Conservation (phyloP, 2,329 filamentous ascomycete species). For the Calonectria pauciramosa region DNA sequence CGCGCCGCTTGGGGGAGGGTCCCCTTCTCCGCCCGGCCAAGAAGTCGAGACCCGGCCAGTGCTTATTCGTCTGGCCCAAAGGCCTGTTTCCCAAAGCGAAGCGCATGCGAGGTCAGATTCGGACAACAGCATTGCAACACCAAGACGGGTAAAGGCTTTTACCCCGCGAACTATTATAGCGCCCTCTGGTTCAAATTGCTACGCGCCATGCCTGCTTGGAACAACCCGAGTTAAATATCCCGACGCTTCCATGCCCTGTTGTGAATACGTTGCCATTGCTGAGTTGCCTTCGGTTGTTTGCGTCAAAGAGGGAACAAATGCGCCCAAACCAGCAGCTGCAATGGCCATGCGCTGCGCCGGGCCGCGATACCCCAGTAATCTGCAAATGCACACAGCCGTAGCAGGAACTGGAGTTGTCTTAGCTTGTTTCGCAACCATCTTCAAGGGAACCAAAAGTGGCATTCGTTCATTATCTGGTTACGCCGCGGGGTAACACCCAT, state of each 20-base stretch:
- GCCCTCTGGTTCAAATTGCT: neutral
- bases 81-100: neutral
- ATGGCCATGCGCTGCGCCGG: neutral
- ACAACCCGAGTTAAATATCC: neutral
- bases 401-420: neutral
- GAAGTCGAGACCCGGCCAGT: neutral
- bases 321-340: neutral
- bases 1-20: neutral
- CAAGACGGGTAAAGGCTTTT: conserved; percentile 14
- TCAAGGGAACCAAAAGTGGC: neutral
- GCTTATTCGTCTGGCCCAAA: neutral
- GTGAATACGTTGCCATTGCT: neutral
- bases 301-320: neutral
- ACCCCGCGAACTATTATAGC: conserved; percentile 2
- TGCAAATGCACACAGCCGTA: neutral
- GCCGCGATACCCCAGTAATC: neutral
- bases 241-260: neutral
- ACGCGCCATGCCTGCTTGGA: neutral
- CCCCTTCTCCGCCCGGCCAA: neutral
- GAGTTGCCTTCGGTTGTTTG: neutral
- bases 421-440: neutral
- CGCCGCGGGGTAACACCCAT: conserved; percentile 1
- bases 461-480: neutral
- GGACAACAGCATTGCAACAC: conserved; percentile 15
- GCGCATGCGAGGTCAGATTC: neutral